phyloP scores from a whole-genome alignment of 495 filamentous ascomycete species.

The Penicillium mononematosum region DNA sequence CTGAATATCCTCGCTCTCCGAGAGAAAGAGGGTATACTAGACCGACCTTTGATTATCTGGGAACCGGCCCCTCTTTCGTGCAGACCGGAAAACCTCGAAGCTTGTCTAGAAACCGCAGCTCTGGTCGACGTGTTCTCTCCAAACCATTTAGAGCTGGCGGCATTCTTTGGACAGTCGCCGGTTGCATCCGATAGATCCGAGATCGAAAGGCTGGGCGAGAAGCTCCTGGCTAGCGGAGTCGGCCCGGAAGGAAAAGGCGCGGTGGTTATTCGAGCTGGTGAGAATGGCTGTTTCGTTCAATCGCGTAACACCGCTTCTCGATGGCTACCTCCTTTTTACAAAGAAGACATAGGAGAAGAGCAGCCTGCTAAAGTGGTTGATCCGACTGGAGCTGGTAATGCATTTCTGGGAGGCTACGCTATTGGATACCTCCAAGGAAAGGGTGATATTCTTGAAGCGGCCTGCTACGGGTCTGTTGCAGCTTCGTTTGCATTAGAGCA shows the following conservation, averaged over 20 bases:
- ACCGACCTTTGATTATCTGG: conserved; percentile 37
- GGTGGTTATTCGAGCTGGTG: conserved; percentile 33
- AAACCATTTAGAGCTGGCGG: conserved; percentile 37
- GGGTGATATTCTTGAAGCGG: conserved; percentile 22
- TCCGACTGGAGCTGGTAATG: conserved; percentile 40
- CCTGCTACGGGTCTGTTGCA: conserved; percentile 31
- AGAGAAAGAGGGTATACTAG: conserved; percentile 7
- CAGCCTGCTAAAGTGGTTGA: conserved; percentile 25
- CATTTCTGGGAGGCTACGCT: conserved; percentile 37
- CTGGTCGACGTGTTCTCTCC: conserved; percentile 39
- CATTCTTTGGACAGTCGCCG: conserved; percentile 15
- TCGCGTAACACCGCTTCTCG: conserved; percentile 8
- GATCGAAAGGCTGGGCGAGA: conserved; percentile 28
- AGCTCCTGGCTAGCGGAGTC: conserved; percentile 22
- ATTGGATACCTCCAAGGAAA: conserved; percentile 27
- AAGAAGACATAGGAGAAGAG: neutral
- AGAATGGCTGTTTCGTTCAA: conserved; percentile 31
- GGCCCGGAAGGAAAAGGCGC: conserved; percentile 21
- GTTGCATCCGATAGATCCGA: conserved; percentile 4
- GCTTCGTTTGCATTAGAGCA: conserved; percentile 42
- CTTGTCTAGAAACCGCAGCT: conserved; percentile 21
- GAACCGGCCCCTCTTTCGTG: conserved; percentile 36
- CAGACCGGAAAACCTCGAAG: conserved; percentile 21
- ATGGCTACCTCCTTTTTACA: conserved; percentile 37
- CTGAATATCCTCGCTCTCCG: conserved; percentile 15